Percentiles rank a stretch among this genome's conserved stretches.
phyloP scores from a whole-genome alignment of 129 eudicot genomes.

The Ambrosia artemisiifolia region DNA sequence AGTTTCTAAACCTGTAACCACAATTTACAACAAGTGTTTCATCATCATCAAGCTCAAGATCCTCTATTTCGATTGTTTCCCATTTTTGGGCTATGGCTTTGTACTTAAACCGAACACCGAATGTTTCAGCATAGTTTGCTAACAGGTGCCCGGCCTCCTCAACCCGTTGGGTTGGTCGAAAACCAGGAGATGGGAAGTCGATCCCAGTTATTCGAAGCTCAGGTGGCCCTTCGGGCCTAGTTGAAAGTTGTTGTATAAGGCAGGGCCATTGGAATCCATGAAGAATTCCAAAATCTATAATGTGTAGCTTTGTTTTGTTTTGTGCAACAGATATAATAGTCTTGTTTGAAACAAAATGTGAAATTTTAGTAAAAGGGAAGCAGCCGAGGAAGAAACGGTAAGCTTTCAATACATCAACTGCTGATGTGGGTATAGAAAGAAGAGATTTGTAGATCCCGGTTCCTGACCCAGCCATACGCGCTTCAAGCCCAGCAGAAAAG shows the following conservation, averaged over 20 bases:
- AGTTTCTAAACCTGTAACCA: constrained; percentile 30
- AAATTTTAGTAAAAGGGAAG: constrained; percentile 54
- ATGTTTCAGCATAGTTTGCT: constrained; percentile 58
- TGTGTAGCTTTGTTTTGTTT: constrained; percentile 49
- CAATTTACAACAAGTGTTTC: constrained; percentile 61
- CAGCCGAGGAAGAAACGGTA: constrained; percentile 49
- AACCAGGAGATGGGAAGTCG: constrained; percentile 68
- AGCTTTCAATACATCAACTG: constrained; percentile 62
- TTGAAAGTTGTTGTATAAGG: constrained; percentile 52
- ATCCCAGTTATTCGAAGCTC: constrained; percentile 67
- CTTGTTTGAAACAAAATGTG: constrained; percentile 56
- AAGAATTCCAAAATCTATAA: constrained; percentile 11
- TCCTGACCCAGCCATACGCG: constrained; percentile 76
- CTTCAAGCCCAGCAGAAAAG: constrained; percentile 68
- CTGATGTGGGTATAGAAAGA: constrained; percentile 39
- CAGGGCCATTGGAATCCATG: constrained; percentile 83
- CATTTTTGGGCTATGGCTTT: no score
- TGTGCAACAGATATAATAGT: constrained; percentile 46
- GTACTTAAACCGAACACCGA: constrained; percentile 41
- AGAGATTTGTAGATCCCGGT: constrained; percentile 49
- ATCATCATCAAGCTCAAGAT: constrained; percentile 48
- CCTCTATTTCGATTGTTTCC: constrained; percentile 30
- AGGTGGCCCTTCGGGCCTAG: constrained; percentile 63
- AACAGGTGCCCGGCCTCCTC: constrained; percentile 68
- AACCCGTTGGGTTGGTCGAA: constrained; percentile 62